Evolutionary conservation across 306 rosid species (phyloP).

Genomic region (Trifolium fragiferum): DNA sequence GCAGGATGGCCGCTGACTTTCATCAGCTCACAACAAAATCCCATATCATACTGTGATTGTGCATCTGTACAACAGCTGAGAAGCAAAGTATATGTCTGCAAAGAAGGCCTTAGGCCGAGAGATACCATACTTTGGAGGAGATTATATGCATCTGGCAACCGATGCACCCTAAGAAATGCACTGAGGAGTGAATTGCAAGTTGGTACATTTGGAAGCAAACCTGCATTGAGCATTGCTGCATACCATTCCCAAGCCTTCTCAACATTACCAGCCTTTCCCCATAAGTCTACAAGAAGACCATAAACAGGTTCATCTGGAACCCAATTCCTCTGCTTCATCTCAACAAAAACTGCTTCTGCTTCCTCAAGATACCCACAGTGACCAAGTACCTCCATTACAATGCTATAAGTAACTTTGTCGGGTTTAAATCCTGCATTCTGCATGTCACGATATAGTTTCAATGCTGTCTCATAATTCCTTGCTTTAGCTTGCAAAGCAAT

Average conservation of each 20-base stretch:
- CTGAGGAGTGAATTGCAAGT: constrained; percentile 92
- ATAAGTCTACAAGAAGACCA: constrained; percentile 91
- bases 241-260: constrained; percentile 95
- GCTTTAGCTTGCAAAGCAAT: constrained; percentile 96
- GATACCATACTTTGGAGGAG: constrained; percentile 76
- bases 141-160: constrained; percentile 73
- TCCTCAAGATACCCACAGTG: constrained; percentile 90
- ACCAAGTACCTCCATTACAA: constrained; percentile 98
- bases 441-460: constrained; percentile 82
- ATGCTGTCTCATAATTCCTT: constrained; percentile 79
- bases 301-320: constrained; percentile 93
- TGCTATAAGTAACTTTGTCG: constrained; percentile 89
- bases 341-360: constrained; percentile 76
- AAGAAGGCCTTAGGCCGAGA: constrained; percentile 77
- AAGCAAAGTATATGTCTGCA: constrained; percentile 88
- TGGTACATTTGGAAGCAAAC: constrained; percentile 92
- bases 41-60: constrained; percentile 68
- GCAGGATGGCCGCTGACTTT: constrained; percentile 86
- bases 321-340: constrained; percentile 84
- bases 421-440: constrained; percentile 87
- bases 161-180: constrained; percentile 83
- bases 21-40: constrained; percentile 80
- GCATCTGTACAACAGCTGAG: constrained; percentile 96
- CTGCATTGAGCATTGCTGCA: constrained; percentile 72
- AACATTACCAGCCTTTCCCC: constrained; percentile 96